A percentile compares a stretch with the other conserved stretches of the same genome.
phyloP scores from a whole-genome alignment of 129 eudicot species.

The Deinandra increscens region DNA sequence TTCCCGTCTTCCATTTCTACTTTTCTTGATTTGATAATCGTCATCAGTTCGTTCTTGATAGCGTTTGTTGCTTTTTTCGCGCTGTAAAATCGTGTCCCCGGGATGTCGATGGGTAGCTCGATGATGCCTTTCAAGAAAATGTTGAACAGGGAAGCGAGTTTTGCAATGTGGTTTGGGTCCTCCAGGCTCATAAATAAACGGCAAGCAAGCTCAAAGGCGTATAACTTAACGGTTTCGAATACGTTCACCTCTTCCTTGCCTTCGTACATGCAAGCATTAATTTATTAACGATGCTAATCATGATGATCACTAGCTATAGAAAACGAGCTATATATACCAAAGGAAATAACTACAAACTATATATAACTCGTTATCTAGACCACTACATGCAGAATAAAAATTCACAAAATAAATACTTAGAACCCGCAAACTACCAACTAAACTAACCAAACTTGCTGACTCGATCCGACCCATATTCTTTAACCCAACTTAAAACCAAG shows the following conservation, averaged over 20 bases:
- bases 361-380: too few species aligned
- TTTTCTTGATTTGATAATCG: constrained; percentile 13
- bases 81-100: constrained; percentile 19
- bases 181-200: constrained; percentile 41
- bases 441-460: too few species aligned
- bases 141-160: constrained; percentile 46
- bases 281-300: too few species aligned
- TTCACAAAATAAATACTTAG: too few species aligned
- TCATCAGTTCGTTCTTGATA: neutral
- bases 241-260: constrained; percentile 22
- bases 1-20: neutral
- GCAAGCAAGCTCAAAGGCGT: constrained; percentile 44
- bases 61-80: constrained; percentile 11
- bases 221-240: constrained; percentile 8
- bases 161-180: constrained; percentile 26
- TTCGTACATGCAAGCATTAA: neutral
- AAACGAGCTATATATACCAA: too few species aligned
- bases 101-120: constrained; percentile 7
- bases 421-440: too few species aligned
- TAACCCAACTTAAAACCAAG: too few species aligned
- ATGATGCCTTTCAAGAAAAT: constrained; percentile 39
- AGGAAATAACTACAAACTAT: too few species aligned
- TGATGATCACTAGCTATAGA: too few species aligned
- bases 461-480: too few species aligned
- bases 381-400: too few species aligned